A percentile compares a stretch with the other conserved stretches of the same genome.
phyloP scores from a whole-genome alignment of 352 stramenopile genomes.

The Hyaloperonospora arabidopsidis region DNA sequence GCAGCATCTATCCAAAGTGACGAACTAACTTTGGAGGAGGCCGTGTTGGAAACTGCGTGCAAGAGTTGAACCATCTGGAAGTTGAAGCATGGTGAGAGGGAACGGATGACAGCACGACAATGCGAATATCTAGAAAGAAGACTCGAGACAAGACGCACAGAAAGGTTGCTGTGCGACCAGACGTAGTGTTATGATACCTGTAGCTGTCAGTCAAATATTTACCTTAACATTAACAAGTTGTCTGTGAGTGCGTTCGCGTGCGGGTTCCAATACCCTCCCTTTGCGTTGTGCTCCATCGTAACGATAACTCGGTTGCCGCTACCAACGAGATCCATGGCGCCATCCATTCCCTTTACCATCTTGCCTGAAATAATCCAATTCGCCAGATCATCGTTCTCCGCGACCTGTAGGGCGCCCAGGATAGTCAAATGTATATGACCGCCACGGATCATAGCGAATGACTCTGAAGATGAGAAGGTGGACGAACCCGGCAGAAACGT shows the following conservation, averaged over 20 bases:
- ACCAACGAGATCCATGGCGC: constrained; percentile 95
- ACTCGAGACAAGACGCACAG: too few relatives aligned
- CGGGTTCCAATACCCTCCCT: constrained; percentile 48
- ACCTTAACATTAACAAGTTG: too few relatives aligned
- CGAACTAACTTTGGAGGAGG: not conserved
- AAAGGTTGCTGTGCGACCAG: too few relatives aligned
- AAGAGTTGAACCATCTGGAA: too few relatives aligned
- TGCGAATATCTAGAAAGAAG: too few relatives aligned
- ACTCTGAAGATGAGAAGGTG: constrained; percentile 91
- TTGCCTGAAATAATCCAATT: constrained; percentile 96
- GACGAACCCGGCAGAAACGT: constrained; percentile 89
- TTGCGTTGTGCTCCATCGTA: constrained; percentile 96
- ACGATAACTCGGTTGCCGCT: constrained; percentile 91
- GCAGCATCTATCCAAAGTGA: not conserved
- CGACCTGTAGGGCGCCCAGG: constrained; percentile 91
- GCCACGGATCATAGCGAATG: constrained; percentile 96
- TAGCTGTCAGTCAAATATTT: not conserved
- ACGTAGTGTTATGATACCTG: constrained; percentile 19
- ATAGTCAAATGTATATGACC: constrained; percentile 95
- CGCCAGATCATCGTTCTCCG: constrained; percentile 89
- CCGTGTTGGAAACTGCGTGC: not conserved
- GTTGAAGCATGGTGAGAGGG: too few relatives aligned
- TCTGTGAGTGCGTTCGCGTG: too few relatives aligned
- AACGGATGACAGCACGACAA: too few relatives aligned
- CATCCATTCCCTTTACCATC: constrained; percentile 96